Base-by-base conservation (phyloP, 257 asterid species). In the Nicotiana otophora region DNA sequence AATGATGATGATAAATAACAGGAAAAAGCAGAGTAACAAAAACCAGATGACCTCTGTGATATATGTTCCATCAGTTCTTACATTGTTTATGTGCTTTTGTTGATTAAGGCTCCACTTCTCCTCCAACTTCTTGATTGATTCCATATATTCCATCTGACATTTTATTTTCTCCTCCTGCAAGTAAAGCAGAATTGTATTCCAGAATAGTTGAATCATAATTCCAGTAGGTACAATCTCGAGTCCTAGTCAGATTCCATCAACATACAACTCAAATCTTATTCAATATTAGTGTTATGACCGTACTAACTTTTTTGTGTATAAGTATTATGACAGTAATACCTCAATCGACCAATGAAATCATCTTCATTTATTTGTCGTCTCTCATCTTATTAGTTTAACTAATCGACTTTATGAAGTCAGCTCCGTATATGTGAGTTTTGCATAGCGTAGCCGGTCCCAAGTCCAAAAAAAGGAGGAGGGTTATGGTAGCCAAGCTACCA, bases 91-190 rank as follows among this genome's bases (percentile, higher is more conserved):
- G 85, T 81, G 93, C 82, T 93, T 95, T 84, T 90, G 94, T 64
- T 95, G 99, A 90, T 92, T 95, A 87, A 80, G 83, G 77, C 89
- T 82, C 97, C 97, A 96, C 87, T 95, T 96, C 88, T 95, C 98
- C 92, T 97, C 99, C 81, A 97, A 97, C 91, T 91, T 88, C 91
- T 97, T 93, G 84, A 97, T 97, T 67, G 99, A 95, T 86, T 95
- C 93, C 97, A 95, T 91, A 88, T 95, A 97, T 84, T 97, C 98
- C 98, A 97, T 89, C 90, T 95, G 99, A 77, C 98, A 97, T 89
- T 93, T 95, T 65, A 91, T 92, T 87, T 93, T 97, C 89, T 93
- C 99, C 91, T 92, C 98, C 99, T 97, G 84, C 86, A 80, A 63
- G 60, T 77, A 80, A 23, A 83, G 72, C 33, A 67, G 20, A 26